Evolutionary conservation across 495 filamentous ascomycete species (phyloP).

Genomic region (Jackrogersella minutella): DNA sequence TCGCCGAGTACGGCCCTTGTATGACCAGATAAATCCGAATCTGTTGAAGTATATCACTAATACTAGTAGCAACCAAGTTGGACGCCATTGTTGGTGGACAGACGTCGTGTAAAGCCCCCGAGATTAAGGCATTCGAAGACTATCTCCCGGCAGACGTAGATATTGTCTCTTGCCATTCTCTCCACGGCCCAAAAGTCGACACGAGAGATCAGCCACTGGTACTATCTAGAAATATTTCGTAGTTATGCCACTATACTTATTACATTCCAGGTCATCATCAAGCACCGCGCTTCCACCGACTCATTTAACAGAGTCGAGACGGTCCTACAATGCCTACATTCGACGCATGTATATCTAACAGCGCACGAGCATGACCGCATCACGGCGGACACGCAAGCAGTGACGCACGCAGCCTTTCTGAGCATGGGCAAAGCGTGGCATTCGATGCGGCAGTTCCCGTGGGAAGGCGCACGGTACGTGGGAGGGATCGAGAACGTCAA

Average conservation of each 20-base stretch:
- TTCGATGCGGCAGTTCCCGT: slow-evolving; percentile 91
- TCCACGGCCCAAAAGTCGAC: slow-evolving; percentile 93
- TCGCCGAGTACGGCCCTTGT: slow-evolving; percentile 90
- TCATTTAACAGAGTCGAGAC: slow-evolving; percentile 79
- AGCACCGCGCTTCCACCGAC: slow-evolving; percentile 83
- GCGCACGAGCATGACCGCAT: slow-evolving; percentile 92
- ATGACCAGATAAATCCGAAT: slow-evolving; percentile 48
- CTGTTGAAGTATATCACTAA: slow-evolving; percentile 9
- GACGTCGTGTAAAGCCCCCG: slow-evolving; percentile 97
- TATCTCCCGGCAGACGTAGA: slow-evolving; percentile 88
- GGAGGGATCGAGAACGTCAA: slow-evolving; percentile 99
- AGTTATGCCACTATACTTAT: not conserved
- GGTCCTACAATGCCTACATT: slow-evolving; percentile 81
- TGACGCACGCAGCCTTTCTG: slow-evolving; percentile 96
- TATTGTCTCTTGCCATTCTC: slow-evolving; percentile 95
- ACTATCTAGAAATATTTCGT: slow-evolving; percentile 28
- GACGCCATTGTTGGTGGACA: slow-evolving; percentile 96
- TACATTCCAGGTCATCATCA: slow-evolving; percentile 75
- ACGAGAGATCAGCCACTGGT: slow-evolving; percentile 87
- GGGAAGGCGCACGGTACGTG: slow-evolving; percentile 91
- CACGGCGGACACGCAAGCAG: slow-evolving; percentile 96
- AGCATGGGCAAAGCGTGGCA: slow-evolving; percentile 98
- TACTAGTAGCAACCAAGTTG: slow-evolving; percentile 79
- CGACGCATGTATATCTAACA: slow-evolving; percentile 83
- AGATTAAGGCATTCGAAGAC: slow-evolving; percentile 91